These are phyloP conservation scores for Austroboletus novae-zelandiae DNA, from an alignment of 1,284 basidiomycete species.

Conservation along the genomic window DNA sequence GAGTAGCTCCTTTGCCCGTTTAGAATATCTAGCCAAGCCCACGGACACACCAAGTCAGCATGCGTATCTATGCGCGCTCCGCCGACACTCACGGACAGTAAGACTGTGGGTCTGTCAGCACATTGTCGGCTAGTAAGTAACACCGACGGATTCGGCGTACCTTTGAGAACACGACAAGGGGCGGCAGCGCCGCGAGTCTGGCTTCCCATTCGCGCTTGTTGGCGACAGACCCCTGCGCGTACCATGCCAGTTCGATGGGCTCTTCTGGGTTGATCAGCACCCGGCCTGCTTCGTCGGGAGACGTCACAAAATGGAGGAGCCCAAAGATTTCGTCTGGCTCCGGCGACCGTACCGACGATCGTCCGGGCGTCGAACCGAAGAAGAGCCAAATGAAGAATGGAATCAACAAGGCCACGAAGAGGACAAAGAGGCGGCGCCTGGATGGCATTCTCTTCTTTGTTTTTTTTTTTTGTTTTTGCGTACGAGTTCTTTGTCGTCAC, in stretches of 20 bases:
- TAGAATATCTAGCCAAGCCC: slow-evolving; percentile 53
- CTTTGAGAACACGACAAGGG: slow-evolving; percentile 81
- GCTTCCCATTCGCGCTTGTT: slow-evolving; percentile 43
- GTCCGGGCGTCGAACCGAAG: slow-evolving; percentile 19
- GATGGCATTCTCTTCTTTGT: too few relatives aligned
- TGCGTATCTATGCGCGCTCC: not conserved
- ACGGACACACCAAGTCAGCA: not conserved
- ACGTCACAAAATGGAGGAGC: slow-evolving; percentile 59
- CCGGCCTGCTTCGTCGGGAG: slow-evolving; percentile 34
- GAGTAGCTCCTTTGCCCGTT: slow-evolving; percentile 67
- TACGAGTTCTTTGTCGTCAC: too few relatives aligned
- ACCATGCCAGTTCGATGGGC: slow-evolving; percentile 50
- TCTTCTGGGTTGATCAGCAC: slow-evolving; percentile 39
- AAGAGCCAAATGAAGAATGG: slow-evolving; percentile 29
- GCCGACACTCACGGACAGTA: slow-evolving; percentile 62
- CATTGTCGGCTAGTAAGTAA: too few relatives aligned
- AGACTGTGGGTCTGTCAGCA: slow-evolving; percentile 38
- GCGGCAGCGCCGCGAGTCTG: slow-evolving; percentile 47
- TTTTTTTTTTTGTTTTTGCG: too few relatives aligned
- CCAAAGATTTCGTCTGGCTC: slow-evolving; percentile 61
- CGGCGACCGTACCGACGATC: too few relatives aligned
- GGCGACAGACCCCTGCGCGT: slow-evolving; percentile 31
- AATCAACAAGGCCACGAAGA: not conserved
- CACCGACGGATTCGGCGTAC: slow-evolving; percentile 33
- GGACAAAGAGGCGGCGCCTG: too few relatives aligned